Percentiles rank a stretch among this genome's conserved stretches.
phyloP scores from a whole-genome alignment of 306 rosid genomes.

The Nissolia schottii region DNA sequence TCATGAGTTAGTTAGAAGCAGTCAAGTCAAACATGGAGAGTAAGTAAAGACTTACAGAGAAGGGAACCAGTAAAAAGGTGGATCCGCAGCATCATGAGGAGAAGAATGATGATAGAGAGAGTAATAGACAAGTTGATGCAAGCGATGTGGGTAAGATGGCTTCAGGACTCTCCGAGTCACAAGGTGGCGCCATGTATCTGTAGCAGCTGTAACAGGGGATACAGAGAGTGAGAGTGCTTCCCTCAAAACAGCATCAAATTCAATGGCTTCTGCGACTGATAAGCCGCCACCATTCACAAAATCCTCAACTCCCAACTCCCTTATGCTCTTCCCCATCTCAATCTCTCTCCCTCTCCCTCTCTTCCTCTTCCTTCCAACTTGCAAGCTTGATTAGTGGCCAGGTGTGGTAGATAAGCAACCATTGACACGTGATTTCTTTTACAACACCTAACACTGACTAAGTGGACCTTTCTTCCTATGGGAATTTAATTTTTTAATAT shows the following conservation, averaged over 20 bases:
- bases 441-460: neutral
- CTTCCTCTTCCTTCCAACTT: neutral
- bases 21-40: neutral
- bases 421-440: neutral
- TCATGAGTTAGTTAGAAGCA: neutral
- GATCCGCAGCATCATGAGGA: conserved; percentile 32
- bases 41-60: conserved; percentile 41
- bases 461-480: too few relatives aligned
- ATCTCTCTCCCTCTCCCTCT: neutral
- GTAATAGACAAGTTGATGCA: conserved; percentile 60
- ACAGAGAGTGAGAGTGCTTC: conserved; percentile 11
- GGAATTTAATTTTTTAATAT: too few relatives aligned
- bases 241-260: conserved; percentile 24
- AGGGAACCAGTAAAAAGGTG: conserved; percentile 81
- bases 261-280: conserved; percentile 38
- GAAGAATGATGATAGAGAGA: conserved; percentile 39
- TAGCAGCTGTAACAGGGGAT: conserved; percentile 16
- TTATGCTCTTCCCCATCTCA: conserved; percentile 43
- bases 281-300: conserved; percentile 60
- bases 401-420: neutral
- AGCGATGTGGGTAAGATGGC: conserved; percentile 50
- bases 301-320: conserved; percentile 47
- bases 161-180: conserved; percentile 48
- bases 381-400: neutral
- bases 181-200: conserved; percentile 47